Conservation (phyloP, 148 eudicot species). For the Agrostemma githago region DNA sequence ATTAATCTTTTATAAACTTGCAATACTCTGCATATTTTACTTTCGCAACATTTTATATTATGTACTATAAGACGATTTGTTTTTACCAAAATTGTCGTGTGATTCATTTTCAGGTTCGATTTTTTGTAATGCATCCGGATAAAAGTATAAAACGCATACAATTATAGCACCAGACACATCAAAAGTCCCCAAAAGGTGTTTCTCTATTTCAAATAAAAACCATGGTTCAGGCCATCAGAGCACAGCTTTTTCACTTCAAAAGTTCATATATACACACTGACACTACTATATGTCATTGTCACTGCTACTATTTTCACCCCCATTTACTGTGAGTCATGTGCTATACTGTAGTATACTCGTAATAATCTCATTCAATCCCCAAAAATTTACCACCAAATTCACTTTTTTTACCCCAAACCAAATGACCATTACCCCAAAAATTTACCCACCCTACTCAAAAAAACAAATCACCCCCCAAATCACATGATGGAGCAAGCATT, state of each 20-base stretch:
- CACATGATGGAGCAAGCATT: conserved; percentile 64
- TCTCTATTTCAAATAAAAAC: not conserved
- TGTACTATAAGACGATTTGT: too few relatives aligned
- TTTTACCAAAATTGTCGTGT: too few relatives aligned
- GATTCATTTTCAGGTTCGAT: too few relatives aligned
- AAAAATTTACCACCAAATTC: not conserved
- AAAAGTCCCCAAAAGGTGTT: not conserved
- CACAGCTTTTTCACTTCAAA: too few relatives aligned
- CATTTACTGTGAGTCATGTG: not conserved
- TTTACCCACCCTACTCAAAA: not conserved
- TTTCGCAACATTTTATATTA: too few relatives aligned
- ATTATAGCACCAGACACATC: not conserved
- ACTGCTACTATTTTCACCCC: not conserved
- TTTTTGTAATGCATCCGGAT: too few relatives aligned
- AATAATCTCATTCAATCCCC: not conserved
- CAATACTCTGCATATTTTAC: too few relatives aligned
- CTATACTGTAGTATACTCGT: not conserved
- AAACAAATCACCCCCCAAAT: not conserved
- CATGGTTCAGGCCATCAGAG: not conserved
- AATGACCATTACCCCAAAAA: not conserved
- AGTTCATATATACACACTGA: too few relatives aligned
- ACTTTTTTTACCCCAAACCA: not conserved
- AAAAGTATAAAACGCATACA: too few relatives aligned
- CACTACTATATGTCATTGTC: too few relatives aligned
- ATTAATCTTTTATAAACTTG: too few relatives aligned